Evolutionary conservation across 148 eudicot species (phyloP).

Genomic region (Fagopyrum tataricum): DNA sequence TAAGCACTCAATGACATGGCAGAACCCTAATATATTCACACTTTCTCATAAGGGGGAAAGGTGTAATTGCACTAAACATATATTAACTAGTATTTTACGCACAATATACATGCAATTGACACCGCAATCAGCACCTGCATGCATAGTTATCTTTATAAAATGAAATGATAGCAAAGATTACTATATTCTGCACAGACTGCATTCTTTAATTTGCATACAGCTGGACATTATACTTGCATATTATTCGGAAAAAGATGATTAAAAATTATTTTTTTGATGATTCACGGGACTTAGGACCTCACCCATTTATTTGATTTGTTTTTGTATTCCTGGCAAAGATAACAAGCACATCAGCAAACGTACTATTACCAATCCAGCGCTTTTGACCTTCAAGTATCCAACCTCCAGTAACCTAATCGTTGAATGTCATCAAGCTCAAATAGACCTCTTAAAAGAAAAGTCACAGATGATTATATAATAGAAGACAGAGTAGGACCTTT

Average conservation of each 20-base stretch:
- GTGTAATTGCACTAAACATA: neutral
- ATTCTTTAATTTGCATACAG: neutral
- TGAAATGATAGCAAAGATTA: neutral
- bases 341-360: constrained; percentile 82
- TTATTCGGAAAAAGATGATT: neutral
- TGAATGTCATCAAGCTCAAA: constrained; percentile 12
- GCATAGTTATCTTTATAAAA: neutral
- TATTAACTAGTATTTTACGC: too few species aligned
- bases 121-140: neutral
- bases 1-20: neutral
- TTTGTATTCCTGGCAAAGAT: constrained; percentile 74
- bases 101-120: too few species aligned
- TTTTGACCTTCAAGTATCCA: constrained; percentile 96
- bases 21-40: neutral
- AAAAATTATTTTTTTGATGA: neutral
- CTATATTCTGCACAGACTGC: neutral
- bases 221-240: neutral
- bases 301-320: constrained; percentile 88
- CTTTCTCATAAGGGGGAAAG: neutral
- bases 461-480: neutral
- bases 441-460: neutral
- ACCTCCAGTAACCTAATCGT: constrained; percentile 79
- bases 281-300: constrained; percentile 17
- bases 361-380: constrained; percentile 97
- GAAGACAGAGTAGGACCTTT: constrained; percentile 40